A percentile compares a stretch with the other conserved stretches of the same genome.
Conservation (phyloP, 805 yeast species). For the Debaryomyces prosopidis region DNA sequence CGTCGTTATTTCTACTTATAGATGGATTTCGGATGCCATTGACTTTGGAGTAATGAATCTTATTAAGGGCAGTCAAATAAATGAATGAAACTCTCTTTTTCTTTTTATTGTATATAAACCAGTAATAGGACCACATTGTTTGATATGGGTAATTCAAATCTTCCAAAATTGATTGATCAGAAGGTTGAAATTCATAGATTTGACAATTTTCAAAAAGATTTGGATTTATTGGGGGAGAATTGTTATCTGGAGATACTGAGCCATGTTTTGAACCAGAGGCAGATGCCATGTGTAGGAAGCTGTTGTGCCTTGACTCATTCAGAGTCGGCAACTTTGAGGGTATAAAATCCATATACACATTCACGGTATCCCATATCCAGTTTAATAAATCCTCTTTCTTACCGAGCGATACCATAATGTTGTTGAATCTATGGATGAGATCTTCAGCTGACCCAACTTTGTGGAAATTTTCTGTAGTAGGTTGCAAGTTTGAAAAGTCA, state of each 20-base stretch:
- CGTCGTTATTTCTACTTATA: constrained; percentile 5
- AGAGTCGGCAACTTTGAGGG: constrained; percentile 30
- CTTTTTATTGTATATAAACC: constrained; percentile 90
- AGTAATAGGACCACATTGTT: constrained; percentile 74
- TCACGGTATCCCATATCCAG: constrained; percentile 88
- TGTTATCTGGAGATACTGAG: constrained; percentile 10
- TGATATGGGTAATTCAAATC: constrained; percentile 52
- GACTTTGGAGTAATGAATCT: constrained; percentile 35
- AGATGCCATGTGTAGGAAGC: constrained; percentile 15
- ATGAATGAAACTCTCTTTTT: constrained; percentile 89
- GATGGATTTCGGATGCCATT: constrained; percentile 21
- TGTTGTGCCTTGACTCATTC: constrained; percentile 26
- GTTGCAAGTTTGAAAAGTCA: constrained; percentile 86
- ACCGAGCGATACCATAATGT: constrained; percentile 58
- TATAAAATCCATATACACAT: constrained; percentile 72
- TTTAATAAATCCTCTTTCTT: constrained; percentile 44
- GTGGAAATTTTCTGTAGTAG: constrained; percentile 58
- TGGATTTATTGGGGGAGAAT: constrained; percentile 15
- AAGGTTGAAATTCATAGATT: constrained; percentile 63
- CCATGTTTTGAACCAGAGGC: constrained; percentile 5
- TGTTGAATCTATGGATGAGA: constrained; percentile 69
- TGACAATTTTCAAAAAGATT: constrained; percentile 46
- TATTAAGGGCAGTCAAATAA: constrained; percentile 57
- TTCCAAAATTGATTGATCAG: constrained; percentile 60
- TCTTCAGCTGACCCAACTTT: constrained; percentile 39